Evolutionary conservation across 2,329 filamentous ascomycete species (phyloP).

Genomic region (Lasiodiplodia citricola): DNA sequence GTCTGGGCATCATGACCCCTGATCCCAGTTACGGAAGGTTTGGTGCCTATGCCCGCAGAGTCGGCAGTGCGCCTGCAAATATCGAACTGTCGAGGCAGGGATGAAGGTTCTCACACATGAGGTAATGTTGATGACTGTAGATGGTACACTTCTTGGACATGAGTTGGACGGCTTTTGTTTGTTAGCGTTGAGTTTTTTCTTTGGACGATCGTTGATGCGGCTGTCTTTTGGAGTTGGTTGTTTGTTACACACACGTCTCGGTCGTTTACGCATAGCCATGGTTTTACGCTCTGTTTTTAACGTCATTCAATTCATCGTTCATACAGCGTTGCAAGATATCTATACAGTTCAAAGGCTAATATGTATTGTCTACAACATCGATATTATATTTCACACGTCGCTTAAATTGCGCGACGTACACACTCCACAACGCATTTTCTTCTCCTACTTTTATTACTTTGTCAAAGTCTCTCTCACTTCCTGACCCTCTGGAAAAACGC

Average conservation of each 20-base stretch:
- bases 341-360: slow-evolving; percentile 1
- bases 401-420: neutral
- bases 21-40: neutral
- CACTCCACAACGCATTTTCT: neutral
- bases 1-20: neutral
- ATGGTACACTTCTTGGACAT: neutral
- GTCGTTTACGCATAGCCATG: slow-evolving; percentile 14
- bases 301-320: neutral
- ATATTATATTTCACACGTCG: neutral
- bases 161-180: slow-evolving; percentile 1
- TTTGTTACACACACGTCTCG: neutral
- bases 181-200: neutral
- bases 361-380: slow-evolving; percentile 5
- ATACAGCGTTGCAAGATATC: neutral
- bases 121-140: neutral
- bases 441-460: neutral
- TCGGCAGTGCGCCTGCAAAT: neutral
- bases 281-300: neutral
- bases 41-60: neutral
- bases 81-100: slow-evolving; percentile 8
- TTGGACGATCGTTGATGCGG: neutral
- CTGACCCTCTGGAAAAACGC: slow-evolving; percentile 33
- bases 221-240: neutral
- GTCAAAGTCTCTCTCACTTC: neutral
- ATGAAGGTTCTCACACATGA: neutral